Base-by-base conservation (phyloP, 192 early-diverging fungal species). In the Linnemannia exigua region DNA sequence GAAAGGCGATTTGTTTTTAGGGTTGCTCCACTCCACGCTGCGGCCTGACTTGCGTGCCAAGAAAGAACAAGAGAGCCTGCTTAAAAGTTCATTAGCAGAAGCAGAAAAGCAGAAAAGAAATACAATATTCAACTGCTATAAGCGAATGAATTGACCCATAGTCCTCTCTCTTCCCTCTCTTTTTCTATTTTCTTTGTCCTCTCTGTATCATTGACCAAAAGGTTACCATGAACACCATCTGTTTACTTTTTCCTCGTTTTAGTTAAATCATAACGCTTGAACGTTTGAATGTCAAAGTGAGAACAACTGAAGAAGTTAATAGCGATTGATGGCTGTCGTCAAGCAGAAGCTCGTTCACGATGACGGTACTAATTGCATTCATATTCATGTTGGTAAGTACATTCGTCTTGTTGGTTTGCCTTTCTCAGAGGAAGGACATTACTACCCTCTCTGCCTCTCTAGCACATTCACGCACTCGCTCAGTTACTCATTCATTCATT, bases 21-120 rank as follows among this genome's bases (percentile, higher is more conserved):
- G 68, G 68, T 70, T 70, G 68, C 36, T 70, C 68, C 68, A 36
- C 68, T 41, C 68, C 68, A 70, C 68, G 68, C 68, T 70, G 68
- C 68, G 68, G 68, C 68, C 68, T 70, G 68, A 70, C 35, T 70
- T 70, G 38, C 36, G 68, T 41, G 68, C 68, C 68, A 70, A 70
- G 68, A 41, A 41, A 36, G 68, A 70, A 70, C 36, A 70, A 41
- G 68, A 70, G 68, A 70, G 68, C 68, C 19, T 25, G 58, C 58
- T 12, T 12, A 20, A 36, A 41, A 19, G 68, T 70, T 35, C 67
- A 38, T 20, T 70, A n/a, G 33, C 68, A 41, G n/a, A n/a, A n/a
- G n/a, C n/a, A n/a, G n/a, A n/a, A n/a, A n/a, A n/a, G n/a, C n/a
- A 33, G 35, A 22, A 22, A 41, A 41, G 17, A n/a, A 35, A 38